A percentile compares a stretch with the other conserved stretches of the same genome.
Conservation (phyloP, 306 rosid genomes). For the Trifolium dubium region DNA sequence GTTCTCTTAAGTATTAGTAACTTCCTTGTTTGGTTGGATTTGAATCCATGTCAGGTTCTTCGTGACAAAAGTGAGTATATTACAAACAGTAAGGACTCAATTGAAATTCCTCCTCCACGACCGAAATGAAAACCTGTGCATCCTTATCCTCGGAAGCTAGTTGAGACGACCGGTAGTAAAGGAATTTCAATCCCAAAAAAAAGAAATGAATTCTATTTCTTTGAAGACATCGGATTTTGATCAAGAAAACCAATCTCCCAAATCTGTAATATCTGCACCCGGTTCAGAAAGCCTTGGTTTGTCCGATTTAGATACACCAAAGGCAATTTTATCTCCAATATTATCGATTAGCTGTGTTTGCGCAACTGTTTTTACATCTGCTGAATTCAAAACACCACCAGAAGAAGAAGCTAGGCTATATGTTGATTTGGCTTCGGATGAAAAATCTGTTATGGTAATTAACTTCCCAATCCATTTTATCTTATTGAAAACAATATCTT, state of each 20-base stretch:
- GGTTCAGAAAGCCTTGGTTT: conserved; percentile 58
- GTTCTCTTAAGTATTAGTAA: conserved; percentile 36
- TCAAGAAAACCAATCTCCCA: conserved; percentile 69
- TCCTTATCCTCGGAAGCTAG: conserved; percentile 86
- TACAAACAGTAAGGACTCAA: conserved; percentile 45
- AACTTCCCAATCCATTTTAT: conserved; percentile 17
- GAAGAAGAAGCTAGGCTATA: conserved; percentile 47
- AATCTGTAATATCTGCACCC: conserved; percentile 57
- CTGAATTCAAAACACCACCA: conserved; percentile 45
- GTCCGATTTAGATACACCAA: conserved; percentile 53
- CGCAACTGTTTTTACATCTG: conserved; percentile 19
- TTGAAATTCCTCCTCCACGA: conserved; percentile 89
- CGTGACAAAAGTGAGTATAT: conserved; percentile 54
- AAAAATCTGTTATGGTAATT: conserved; percentile 53
- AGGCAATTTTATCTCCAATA: conserved; percentile 56
- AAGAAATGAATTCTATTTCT: conserved; percentile 50
- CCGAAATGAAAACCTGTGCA: conserved; percentile 84
- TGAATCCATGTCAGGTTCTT: conserved; percentile 49
- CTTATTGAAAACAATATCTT: not conserved
- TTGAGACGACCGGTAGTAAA: conserved; percentile 14
- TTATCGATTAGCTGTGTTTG: conserved; percentile 52
- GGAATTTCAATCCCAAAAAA: conserved; percentile 34
- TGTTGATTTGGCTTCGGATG: conserved; percentile 40
- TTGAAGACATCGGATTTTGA: conserved; percentile 55
- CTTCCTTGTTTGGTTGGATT: no score